These are phyloP conservation scores for Penicillium corylophilum DNA, from an alignment of 2,329 filamentous ascomycete genomes.

Conservation along the genomic window DNA sequence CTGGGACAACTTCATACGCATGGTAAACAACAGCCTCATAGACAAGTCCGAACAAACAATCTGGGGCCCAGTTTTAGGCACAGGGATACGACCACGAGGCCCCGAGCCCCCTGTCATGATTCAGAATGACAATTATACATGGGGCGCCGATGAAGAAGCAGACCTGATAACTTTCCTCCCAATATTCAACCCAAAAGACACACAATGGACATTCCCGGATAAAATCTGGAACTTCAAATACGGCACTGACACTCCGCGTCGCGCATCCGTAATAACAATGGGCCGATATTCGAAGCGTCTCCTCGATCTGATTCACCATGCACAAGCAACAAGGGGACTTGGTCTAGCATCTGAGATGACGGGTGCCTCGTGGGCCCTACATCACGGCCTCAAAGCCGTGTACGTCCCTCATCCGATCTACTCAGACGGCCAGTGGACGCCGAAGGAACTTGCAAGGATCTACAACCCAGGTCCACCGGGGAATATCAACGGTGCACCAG, in stretches of 20 bases:
- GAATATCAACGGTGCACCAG: constrained; percentile 48
- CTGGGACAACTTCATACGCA: constrained; percentile 69
- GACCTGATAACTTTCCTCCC: constrained; percentile 23
- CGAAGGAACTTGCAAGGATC: constrained; percentile 53
- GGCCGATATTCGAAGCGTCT: constrained; percentile 22
- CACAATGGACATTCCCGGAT: constrained; percentile 21
- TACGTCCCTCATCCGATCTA: constrained; percentile 61
- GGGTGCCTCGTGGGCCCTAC: constrained; percentile 67
- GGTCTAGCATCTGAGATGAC: constrained; percentile 79
- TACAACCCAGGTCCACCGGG: constrained; percentile 56
- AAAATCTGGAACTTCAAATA: constrained; percentile 22
- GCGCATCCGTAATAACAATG: constrained; percentile 23
- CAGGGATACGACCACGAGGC: constrained; percentile 23
- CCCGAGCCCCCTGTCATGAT: constrained; percentile 21
- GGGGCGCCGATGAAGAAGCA: constrained; percentile 25
- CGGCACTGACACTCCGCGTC: constrained; percentile 18
- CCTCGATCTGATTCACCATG: constrained; percentile 63
- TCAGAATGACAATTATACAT: constrained; percentile 23
- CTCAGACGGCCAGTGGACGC: constrained; percentile 57
- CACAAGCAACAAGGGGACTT: constrained; percentile 64
- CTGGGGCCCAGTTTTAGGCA: constrained; percentile 26
- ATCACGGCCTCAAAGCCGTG: constrained; percentile 75
- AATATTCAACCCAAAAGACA: constrained; percentile 23
- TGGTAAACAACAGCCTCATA: constrained; percentile 50
- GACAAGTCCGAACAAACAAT: constrained; percentile 18